Base-by-base conservation (phyloP, 495 filamentous ascomycete species). In the Hypoxylon lienhwacheense region DNA sequence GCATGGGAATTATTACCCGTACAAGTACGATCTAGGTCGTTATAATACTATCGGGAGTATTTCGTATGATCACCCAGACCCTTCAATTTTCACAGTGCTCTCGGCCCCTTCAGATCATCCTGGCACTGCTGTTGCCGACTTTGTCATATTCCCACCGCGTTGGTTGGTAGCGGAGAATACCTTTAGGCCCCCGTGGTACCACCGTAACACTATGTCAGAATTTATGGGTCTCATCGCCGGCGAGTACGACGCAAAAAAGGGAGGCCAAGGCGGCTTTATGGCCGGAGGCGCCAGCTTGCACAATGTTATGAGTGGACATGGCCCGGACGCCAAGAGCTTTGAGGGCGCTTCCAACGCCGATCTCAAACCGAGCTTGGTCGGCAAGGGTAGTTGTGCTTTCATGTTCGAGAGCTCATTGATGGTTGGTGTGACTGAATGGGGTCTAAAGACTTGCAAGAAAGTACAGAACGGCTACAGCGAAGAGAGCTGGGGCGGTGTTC, bases 351-450 rank as follows among this genome's bases (percentile, higher is more conserved):
- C 72, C 50, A 66, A 71, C 12, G 78, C 78, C 2, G 81, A 80
- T 6, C 79, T 83, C 58, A 70, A 69, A 49, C 81, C 81, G 1
- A 50, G 44, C 5, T 76, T 82, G 64, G 76, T 82, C 4, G 81
- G 81, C 1, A 76, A 70, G 43, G 79, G 77, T 15, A 81, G 79
- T 54, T 82, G 82, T 58, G 81, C 81, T 21, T 82, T 85, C 55
- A 91, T 91, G 81, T 80, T 76, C 59, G 78, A 76, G 72, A 89
- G 85, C 64, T 81, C 78, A 53, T 68, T 89, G 31, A 95, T 95
- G 91, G 81, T 96, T 7, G 91, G 91, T 3, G 89, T 95, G 10
- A 95, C 90, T 11, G 88, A 92, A 57, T 96, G 91, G 91, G 91
- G 89, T 0, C 69, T 95, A 43, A 85, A 88, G 70, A 84, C 77